These are phyloP conservation scores for Exophiala bonariae DNA, from an alignment of 2,329 filamentous ascomycete species.

Conservation along the genomic window DNA sequence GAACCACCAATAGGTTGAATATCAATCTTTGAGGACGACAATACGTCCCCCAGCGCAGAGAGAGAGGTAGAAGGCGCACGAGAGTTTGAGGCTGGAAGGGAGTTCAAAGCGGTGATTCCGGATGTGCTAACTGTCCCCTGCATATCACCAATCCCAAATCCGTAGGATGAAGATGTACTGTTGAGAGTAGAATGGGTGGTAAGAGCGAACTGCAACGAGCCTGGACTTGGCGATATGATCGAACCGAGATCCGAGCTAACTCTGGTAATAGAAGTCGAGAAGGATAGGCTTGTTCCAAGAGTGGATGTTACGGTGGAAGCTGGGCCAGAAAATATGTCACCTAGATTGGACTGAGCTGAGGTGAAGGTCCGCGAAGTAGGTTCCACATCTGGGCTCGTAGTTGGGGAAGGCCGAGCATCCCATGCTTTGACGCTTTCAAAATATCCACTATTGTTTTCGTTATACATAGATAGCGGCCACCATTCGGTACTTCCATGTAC, in stretches of 20 bases:
- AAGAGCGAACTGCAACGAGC: too few species aligned
- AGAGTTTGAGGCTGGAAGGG: too few species aligned
- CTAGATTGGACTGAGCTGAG: neutral
- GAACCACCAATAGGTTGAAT: conserved; percentile 6
- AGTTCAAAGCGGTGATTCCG: too few species aligned
- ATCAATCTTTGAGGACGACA: conserved; percentile 7
- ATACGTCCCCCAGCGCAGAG: too few species aligned
- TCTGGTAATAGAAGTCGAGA: conserved; percentile 1
- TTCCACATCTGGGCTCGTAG: neutral
- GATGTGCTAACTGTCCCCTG: too few species aligned
- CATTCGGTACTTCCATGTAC: neutral
- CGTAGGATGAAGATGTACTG: too few species aligned
- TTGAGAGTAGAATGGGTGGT: too few species aligned
- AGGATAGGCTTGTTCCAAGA: conserved; percentile 2
- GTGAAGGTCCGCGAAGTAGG: neutral
- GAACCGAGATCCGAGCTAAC: conserved; percentile 10
- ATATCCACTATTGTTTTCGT: conserved; percentile 5
- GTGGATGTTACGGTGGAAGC: conserved; percentile 7
- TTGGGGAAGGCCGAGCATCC: conserved; percentile 6
- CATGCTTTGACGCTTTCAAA: conserved; percentile 2
- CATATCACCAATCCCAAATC: too few species aligned
- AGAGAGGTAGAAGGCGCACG: too few species aligned
- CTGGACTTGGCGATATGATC: too few species aligned
- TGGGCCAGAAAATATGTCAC: neutral
- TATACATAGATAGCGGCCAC: conserved; percentile 13